These are phyloP conservation scores for Leptographium lundbergii DNA, from an alignment of 2,329 filamentous ascomycete genomes.

Conservation along the genomic window DNA sequence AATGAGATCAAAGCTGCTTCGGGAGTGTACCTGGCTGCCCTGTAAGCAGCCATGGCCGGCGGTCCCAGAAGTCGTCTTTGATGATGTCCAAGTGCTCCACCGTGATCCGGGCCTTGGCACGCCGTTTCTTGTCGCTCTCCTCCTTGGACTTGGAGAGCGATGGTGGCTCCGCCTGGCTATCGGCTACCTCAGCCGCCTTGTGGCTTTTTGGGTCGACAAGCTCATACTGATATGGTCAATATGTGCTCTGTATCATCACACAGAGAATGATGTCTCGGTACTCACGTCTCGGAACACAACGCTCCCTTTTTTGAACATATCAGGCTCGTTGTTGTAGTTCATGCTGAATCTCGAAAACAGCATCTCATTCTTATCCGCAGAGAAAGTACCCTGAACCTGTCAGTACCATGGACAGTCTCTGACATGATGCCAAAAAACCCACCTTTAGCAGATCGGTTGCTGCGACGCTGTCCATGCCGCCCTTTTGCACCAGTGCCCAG, in stretches of 20 bases:
- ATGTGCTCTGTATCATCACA: background rate
- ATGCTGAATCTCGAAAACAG: conserved; percentile 78
- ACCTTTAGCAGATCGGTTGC: conserved; percentile 73
- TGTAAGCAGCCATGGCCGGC: conserved; percentile 70
- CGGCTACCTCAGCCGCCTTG: conserved; percentile 31
- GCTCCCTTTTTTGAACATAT: conserved; percentile 88
- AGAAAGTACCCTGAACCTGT: conserved; percentile 55
- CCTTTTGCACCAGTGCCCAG: conserved; percentile 74
- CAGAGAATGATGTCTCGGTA: background rate
- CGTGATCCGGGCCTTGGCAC: conserved; percentile 67
- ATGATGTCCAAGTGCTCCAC: conserved; percentile 89
- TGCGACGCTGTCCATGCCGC: conserved; percentile 45
- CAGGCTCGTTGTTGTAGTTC: conserved; percentile 95
- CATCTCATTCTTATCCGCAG: conserved; percentile 91
- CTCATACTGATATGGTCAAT: conserved; percentile 43
- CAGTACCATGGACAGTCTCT: background rate
- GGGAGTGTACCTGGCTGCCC: conserved; percentile 60
- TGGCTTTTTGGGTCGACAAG: conserved; percentile 47
- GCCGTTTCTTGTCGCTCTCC: conserved; percentile 71
- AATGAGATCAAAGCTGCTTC: conserved; percentile 28
- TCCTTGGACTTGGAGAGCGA: conserved; percentile 63
- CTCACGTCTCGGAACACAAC: conserved; percentile 72
- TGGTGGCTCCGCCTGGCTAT: conserved; percentile 37
- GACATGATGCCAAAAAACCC: conserved; percentile 13
- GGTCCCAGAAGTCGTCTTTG: conserved; percentile 86